phyloP scores from a whole-genome alignment of 2,329 filamentous ascomycete species.

The Aspergillus jensenii region DNA sequence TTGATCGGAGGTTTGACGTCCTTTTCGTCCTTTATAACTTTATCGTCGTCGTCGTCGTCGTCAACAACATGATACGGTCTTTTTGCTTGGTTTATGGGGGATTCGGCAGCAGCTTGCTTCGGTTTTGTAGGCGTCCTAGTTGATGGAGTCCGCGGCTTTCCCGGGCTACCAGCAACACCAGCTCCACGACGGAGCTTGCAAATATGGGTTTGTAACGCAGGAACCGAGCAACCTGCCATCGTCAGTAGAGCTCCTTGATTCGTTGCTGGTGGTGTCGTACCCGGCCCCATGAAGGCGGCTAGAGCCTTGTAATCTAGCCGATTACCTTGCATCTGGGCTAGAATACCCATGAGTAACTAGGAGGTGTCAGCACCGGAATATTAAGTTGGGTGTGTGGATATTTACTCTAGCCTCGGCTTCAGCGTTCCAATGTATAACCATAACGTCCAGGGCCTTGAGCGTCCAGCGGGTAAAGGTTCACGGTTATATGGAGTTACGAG shows the following conservation, averaged over 20 bases:
- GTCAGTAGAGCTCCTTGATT: background rate
- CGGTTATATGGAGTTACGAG: too few species aligned
- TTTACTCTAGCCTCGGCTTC: slow-evolving; percentile 5
- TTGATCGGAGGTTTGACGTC: background rate
- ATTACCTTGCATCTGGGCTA: background rate
- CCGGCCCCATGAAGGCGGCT: slow-evolving; percentile 3
- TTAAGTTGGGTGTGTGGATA: background rate
- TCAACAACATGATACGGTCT: background rate
- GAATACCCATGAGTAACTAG: slow-evolving; percentile 8
- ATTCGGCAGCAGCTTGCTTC: background rate
- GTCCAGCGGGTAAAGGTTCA: too few species aligned
- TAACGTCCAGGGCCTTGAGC: background rate
- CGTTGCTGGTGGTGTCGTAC: background rate
- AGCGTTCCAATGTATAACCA: slow-evolving; percentile 2
- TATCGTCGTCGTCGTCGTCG: background rate
- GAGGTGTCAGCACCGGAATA: background rate
- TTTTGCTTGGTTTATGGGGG: background rate
- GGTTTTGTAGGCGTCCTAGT: background rate
- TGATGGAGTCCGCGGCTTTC: background rate
- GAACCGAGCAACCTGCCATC: background rate
- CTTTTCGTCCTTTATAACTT: background rate
- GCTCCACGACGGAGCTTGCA: slow-evolving; percentile 3
- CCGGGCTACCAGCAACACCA: background rate
- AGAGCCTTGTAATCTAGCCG: slow-evolving; percentile 3
- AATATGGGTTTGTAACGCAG: slow-evolving; percentile 1